A percentile compares a stretch with the other conserved stretches of the same genome.
Evolutionary conservation across 305 asterid genomes (phyloP).

Genomic region (Stenogyne calaminthoides): DNA sequence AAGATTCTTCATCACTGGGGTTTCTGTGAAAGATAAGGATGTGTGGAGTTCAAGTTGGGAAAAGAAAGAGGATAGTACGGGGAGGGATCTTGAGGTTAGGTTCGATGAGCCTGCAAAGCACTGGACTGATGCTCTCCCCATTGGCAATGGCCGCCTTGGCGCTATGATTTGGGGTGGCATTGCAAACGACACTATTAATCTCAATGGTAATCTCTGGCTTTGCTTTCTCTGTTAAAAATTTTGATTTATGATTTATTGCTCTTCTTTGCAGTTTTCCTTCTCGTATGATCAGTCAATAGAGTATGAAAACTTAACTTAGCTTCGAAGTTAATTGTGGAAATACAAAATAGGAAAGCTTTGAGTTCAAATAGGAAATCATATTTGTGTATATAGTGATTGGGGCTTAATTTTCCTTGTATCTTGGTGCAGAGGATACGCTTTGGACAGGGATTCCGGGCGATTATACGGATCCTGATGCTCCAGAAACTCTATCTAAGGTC

Average conservation of each 20-base stretch:
- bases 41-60: conserved; percentile 52
- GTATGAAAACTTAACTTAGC: background rate
- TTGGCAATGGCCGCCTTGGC: conserved; percentile 87
- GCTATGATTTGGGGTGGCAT: conserved; percentile 84
- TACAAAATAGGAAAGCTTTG: background rate
- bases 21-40: conserved; percentile 47
- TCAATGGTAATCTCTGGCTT: conserved; percentile 50
- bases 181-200: conserved; percentile 62
- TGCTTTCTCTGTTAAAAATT: background rate
- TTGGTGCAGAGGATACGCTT: conserved; percentile 73
- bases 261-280: background rate
- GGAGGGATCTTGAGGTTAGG: conserved; percentile 57
- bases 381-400: background rate
- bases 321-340: background rate
- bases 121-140: conserved; percentile 92
- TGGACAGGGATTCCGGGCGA: conserved; percentile 84
- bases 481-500: conserved; percentile 50
- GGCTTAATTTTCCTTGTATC: background rate
- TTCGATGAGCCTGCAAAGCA: conserved; percentile 55
- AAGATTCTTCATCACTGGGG: conserved; percentile 21
- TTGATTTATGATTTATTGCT: no score
- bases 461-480: conserved; percentile 54
- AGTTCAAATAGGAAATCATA: background rate
- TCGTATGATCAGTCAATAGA: no score
- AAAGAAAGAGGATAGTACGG: conserved; percentile 25